These are phyloP conservation scores for Globisporangium irregulare DNA, from an alignment of 352 stramenopile genomes.

Conservation along the genomic window DNA sequence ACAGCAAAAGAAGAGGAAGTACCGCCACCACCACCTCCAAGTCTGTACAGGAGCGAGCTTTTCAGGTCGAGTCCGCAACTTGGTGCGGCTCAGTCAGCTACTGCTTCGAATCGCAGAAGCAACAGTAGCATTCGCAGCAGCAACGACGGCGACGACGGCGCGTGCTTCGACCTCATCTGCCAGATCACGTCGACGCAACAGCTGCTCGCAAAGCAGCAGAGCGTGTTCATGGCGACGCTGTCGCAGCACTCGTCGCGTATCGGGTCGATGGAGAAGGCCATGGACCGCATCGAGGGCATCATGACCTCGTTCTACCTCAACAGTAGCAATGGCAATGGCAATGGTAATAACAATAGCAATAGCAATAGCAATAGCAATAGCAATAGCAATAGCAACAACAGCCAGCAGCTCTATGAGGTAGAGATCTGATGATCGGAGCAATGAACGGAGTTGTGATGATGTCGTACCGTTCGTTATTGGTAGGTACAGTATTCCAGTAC, in stretches of 20 bases:
- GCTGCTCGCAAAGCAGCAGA: slow-evolving; percentile 53
- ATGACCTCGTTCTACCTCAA: slow-evolving; percentile 13
- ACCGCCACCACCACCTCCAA: neutral
- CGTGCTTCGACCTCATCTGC: slow-evolving; percentile 49
- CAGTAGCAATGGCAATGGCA: neutral
- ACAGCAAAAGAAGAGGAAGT: neutral
- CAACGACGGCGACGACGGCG: neutral
- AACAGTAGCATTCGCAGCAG: neutral
- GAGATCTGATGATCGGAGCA: slow-evolving; percentile 9
- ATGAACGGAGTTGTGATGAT: neutral
- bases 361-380: no score
- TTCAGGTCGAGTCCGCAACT: neutral
- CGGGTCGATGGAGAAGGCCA: slow-evolving; percentile 42
- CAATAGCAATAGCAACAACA: neutral
- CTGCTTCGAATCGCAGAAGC: neutral
- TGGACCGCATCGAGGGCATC: slow-evolving; percentile 44
- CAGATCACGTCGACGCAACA: slow-evolving; percentile 69
- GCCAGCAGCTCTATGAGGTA: slow-evolving; percentile 4
- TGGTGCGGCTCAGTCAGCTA: neutral
- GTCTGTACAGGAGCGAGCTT: neutral
- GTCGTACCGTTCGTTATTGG: no score
- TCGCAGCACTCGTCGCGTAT: slow-evolving; percentile 51
- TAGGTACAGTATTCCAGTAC: no score
- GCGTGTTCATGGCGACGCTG: slow-evolving; percentile 37
- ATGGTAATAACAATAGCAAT: no score